These are phyloP conservation scores for Microdochium nivale DNA, from an alignment of 2,329 filamentous ascomycete species.

Conservation along the genomic window DNA sequence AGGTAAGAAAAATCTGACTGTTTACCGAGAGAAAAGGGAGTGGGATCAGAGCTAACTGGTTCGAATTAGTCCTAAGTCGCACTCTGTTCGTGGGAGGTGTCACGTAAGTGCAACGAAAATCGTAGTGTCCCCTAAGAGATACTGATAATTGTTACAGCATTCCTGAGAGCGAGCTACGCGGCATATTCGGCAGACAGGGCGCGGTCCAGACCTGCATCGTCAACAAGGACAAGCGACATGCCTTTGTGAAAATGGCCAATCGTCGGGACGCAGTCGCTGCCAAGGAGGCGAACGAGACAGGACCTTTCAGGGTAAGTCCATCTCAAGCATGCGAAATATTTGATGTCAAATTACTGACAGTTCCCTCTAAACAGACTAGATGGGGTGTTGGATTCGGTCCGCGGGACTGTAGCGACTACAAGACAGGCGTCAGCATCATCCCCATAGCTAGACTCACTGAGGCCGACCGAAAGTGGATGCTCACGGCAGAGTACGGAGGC, in stretches of 20 bases:
- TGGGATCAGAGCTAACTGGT: not conserved
- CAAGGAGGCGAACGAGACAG: conserved; percentile 80
- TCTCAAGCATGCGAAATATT: not conserved
- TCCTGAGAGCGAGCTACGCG: conserved; percentile 72
- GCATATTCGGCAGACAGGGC: conserved; percentile 74
- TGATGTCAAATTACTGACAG: conserved; percentile 8
- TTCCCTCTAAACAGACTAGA: conserved; percentile 53
- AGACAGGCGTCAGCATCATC: conserved; percentile 84
- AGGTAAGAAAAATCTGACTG: conserved; percentile 34
- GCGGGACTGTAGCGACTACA: conserved; percentile 93
- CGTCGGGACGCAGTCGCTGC: conserved; percentile 76
- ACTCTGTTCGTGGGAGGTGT: conserved; percentile 96
- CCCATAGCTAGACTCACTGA: conserved; percentile 90
- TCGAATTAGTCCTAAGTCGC: conserved; percentile 64
- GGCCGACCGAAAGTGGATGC: conserved; percentile 94
- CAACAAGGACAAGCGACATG: conserved; percentile 95
- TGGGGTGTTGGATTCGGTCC: conserved; percentile 98
- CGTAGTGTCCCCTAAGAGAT: conserved; percentile 2
- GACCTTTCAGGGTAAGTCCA: conserved; percentile 59
- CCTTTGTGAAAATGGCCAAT: conserved; percentile 97
- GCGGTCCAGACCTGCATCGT: conserved; percentile 95
- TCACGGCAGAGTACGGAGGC: conserved; percentile 87
- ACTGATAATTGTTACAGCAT: conserved; percentile 17
- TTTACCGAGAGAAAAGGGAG: not conserved
- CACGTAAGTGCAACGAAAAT: conserved; percentile 50